Conservation (phyloP, 805 yeast species). For the Sugiyamaella lignohabitans region DNA sequence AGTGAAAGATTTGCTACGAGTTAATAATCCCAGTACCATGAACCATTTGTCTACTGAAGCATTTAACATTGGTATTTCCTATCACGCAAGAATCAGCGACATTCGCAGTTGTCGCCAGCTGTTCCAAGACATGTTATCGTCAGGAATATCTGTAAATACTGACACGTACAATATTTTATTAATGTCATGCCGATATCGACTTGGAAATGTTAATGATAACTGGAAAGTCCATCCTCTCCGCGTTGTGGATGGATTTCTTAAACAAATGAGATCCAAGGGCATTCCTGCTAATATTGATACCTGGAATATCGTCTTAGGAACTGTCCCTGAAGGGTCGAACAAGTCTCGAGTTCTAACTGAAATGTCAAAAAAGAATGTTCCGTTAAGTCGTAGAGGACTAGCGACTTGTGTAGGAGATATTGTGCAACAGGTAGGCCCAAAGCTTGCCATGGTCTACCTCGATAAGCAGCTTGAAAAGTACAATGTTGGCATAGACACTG, state of each 20-base stretch:
- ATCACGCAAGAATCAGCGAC: constrained; percentile 13
- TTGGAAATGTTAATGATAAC: constrained; percentile 1
- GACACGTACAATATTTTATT: constrained; percentile 19
- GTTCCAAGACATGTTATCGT: constrained; percentile 13
- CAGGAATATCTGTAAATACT: constrained; percentile 8
- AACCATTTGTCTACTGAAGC: constrained; percentile 13
- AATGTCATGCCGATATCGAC: constrained; percentile 5
- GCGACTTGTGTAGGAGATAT: constrained; percentile 15
- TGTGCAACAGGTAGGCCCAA: constrained; percentile 13
- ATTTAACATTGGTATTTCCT: constrained; percentile 20
- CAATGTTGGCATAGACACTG: constrained; percentile 11
- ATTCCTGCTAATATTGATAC: constrained; percentile 18
- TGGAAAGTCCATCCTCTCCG: constrained; percentile 14
- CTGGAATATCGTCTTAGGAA: constrained; percentile 20
- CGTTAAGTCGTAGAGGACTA: constrained; percentile 14
- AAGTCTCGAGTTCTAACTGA: constrained; percentile 9
- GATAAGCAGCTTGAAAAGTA: constrained; percentile 7
- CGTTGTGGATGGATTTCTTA: constrained; percentile 7
- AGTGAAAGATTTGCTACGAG: constrained; percentile 18
- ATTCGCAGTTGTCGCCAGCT: constrained; percentile 18
- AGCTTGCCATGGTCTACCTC: constrained; percentile 12
- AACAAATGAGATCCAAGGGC: constrained; percentile 11
- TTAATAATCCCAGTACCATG: constrained; percentile 15
- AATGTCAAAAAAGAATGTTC: constrained; percentile 14
- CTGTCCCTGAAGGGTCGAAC: constrained; percentile 6